Evolutionary conservation across 2,329 filamentous ascomycete species (phyloP), one percentile per base, ranked within the genome.

Genomic region (Catunica adiposa): DNA sequence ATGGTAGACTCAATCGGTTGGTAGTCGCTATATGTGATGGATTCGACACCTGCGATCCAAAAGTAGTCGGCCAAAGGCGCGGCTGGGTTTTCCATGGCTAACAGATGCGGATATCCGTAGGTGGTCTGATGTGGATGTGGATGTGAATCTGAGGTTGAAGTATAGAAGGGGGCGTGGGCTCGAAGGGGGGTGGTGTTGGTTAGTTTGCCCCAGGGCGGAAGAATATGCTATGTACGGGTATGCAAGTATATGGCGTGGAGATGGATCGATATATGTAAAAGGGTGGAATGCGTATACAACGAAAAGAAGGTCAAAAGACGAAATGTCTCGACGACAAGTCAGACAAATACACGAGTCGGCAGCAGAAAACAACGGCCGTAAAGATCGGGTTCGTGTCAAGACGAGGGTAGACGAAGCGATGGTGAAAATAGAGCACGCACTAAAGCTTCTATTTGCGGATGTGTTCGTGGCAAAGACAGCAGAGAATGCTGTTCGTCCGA

Each of bases 1-100:
- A 83, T 83, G 54, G 78, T 81, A 20, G 73, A 71, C 58, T 79
- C 77, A 61, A 80, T 71, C 17, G 55, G 58, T 20, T 48, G 52
- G 20, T 56, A 55, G 61, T 83, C 80, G 60, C 79, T 74, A 70
- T 84, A 83, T 56, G 77, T 75, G 62, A 84, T 74, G 59, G 78
- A 77, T 67, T 84, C 81, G 68, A 85, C 74, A 63, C 82, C 82
- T 61, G 82, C 82, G 66, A 85, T 84, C 82, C 82, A 85, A 68
- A 85, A 85, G 70, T 85, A 85, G 67, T 85, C 82, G 68, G 82
- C 82, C 66, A 85, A 73, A 65, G 82, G 82, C 61, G 74, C 75
- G 60, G 79, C 80, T 58, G 78, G 73, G 69, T 68, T 71, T 65
- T 79, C 77, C 77, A 80, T 80, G 70, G 25, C 42, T 31, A n/a